Conservation (phyloP, 2,329 filamentous ascomycete genomes). For the Aureobasidium sp. region DNA sequence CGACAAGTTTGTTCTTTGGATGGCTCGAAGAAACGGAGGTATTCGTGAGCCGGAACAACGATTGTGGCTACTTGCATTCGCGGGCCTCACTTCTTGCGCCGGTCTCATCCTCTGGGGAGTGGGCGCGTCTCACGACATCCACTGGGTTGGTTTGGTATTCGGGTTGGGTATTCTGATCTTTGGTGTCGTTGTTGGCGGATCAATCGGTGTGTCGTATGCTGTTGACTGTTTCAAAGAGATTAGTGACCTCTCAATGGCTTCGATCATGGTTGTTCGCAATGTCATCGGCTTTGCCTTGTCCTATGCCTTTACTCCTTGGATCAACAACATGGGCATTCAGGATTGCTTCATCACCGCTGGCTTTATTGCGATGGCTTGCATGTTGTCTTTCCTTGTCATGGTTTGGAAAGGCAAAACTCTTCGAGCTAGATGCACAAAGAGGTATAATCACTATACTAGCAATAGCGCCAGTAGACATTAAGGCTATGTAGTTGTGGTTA, state of each 20-base stretch:
- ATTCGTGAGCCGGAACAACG: constrained; percentile 37
- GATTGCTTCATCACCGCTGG: constrained; percentile 40
- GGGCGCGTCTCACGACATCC: constrained; percentile 26
- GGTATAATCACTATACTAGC: too few species aligned
- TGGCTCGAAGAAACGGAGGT: constrained; percentile 37
- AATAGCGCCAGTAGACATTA: too few species aligned
- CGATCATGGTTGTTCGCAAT: constrained; percentile 42
- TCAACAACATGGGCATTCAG: constrained; percentile 36
- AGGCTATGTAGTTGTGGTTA: too few species aligned
- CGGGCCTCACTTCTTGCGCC: constrained; percentile 31
- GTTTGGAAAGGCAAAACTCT: neutral
- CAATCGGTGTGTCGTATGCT: constrained; percentile 39
- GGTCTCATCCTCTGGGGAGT: constrained; percentile 34
- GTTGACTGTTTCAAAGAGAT: constrained; percentile 43
- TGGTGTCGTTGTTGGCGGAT: constrained; percentile 32
- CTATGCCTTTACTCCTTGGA: constrained; percentile 42
- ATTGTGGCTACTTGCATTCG: constrained; percentile 34
- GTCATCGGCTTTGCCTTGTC: constrained; percentile 43
- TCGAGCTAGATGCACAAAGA: too few species aligned
- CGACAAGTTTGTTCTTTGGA: constrained; percentile 33
- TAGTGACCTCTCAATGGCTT: constrained; percentile 39
- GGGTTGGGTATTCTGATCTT: constrained; percentile 27
- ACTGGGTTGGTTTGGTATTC: constrained; percentile 23
- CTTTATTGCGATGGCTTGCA: constrained; percentile 33
- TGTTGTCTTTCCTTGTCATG: neutral